These are phyloP conservation scores for Setaria italica DNA, from an alignment of 202 grass and related monocot genomes.

Conservation along the genomic window DNA sequence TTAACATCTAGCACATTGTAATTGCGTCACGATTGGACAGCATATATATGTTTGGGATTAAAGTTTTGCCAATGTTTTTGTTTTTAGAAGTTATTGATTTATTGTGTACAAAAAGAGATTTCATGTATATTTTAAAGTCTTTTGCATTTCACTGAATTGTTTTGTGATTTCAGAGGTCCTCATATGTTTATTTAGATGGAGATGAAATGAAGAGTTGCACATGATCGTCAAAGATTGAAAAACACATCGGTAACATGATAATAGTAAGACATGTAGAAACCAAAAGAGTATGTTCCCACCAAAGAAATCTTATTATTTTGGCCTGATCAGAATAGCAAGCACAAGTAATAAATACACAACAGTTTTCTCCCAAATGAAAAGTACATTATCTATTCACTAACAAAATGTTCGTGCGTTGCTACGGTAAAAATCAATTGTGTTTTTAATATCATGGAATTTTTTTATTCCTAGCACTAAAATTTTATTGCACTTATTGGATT, in stretches of 20 bases:
- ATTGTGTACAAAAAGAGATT: slow-evolving; percentile 35
- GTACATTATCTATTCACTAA: no score
- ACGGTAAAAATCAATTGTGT: no score
- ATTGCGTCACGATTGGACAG: slow-evolving; percentile 5
- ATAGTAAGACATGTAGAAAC: background rate
- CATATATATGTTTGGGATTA: background rate
- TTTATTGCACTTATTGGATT: no score
- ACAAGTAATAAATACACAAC: background rate
- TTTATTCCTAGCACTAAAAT: no score
- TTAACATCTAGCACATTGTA: background rate
- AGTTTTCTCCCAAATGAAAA: background rate
- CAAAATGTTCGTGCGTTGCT: no score
- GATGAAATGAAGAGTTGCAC: background rate
- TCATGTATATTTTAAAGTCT: background rate
- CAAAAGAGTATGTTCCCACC: background rate
- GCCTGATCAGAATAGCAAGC: background rate
- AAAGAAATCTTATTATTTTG: background rate
- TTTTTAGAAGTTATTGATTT: slow-evolving; percentile 7
- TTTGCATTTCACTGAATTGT: background rate
- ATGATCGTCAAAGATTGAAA: background rate
- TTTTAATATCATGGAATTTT: no score
- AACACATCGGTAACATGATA: background rate
- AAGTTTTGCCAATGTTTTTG: slow-evolving; percentile 20
- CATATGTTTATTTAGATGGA: background rate
- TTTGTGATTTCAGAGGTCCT: background rate